Base-by-base conservation (phyloP, 2,329 filamentous ascomycete genomes). In the Cadophora gregata region DNA sequence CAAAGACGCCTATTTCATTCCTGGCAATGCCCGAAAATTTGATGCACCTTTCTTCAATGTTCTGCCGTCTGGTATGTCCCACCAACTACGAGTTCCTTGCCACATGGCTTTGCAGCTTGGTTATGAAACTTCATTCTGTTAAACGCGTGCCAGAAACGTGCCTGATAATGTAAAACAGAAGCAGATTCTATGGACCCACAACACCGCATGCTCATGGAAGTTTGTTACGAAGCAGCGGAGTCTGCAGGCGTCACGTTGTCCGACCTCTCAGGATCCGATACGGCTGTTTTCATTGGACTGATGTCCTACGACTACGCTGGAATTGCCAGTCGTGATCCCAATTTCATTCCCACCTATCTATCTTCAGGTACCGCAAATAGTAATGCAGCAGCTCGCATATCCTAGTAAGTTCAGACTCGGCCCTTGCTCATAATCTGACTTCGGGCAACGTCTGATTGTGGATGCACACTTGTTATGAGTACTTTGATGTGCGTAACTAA, bases 251-350 rank as follows among this genome's bases (percentile, higher is more conserved):
- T 36, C 7, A 36, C 7, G 42, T 64, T 9, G 16, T 63, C 38
- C 14, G 8, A 27, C 4, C n/a, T 19, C 59, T 25, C 10, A 16
- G 16, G 65, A 1, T 61, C 55, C 6, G 6, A 50, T 19, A 80
- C 83, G 1, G 78, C 81, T 3, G 82, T 85, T 5, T 85, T 82
- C 64, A 80, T 84, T 12, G 84, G 83, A 16, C 81, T 82, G 1
- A 84, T 85, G 70, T 29, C 1, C n/a, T 47, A 10, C 19, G 66
- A 55, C 8, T 63, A 25, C 55, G 33, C 59, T 29, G 59, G 62
- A 1, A 29, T 59, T 19, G 5, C 64, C 1, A n/a, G 31, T 12
- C 59, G 61, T 10, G 65, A 67, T 25, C 2, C 29, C 1, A 27
- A 47, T 3, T 16, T 12, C 21, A 25, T 27, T 24, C 31, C 59